These are phyloP conservation scores for Aspergillus cejpii DNA, from an alignment of 2,329 filamentous ascomycete genomes.

Conservation along the genomic window DNA sequence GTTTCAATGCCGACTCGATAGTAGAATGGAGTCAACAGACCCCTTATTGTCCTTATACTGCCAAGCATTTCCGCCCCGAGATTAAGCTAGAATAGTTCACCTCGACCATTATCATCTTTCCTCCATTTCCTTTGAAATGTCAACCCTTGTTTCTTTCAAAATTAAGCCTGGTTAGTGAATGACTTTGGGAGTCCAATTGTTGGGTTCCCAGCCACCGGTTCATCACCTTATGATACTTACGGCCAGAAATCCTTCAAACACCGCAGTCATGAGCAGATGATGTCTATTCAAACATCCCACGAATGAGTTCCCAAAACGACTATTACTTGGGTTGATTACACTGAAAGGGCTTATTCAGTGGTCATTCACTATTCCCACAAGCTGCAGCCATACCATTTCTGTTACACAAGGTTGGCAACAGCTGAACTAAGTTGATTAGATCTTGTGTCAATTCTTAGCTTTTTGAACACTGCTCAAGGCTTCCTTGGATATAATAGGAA, in stretches of 20 bases:
- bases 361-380: neutral
- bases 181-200: neutral
- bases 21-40: no score
- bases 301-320: neutral
- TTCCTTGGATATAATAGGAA: neutral
- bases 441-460: neutral
- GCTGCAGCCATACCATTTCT: neutral
- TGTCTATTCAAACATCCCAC: neutral
- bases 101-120: neutral
- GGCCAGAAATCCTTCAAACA: neutral
- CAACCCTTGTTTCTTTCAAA: neutral
- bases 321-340: neutral
- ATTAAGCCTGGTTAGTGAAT: neutral
- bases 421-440: neutral
- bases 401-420: neutral
- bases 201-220: neutral
- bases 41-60: neutral
- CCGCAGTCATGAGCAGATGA: neutral
- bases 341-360: neutral
- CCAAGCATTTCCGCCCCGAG: neutral
- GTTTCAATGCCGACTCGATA: no score
- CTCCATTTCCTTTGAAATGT: neutral
- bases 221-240: neutral
- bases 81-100: neutral
- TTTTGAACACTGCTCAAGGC: neutral